These are phyloP conservation scores for Coemansia sp. DNA, from an alignment of 192 early-diverging fungal genomes.

Conservation along the genomic window DNA sequence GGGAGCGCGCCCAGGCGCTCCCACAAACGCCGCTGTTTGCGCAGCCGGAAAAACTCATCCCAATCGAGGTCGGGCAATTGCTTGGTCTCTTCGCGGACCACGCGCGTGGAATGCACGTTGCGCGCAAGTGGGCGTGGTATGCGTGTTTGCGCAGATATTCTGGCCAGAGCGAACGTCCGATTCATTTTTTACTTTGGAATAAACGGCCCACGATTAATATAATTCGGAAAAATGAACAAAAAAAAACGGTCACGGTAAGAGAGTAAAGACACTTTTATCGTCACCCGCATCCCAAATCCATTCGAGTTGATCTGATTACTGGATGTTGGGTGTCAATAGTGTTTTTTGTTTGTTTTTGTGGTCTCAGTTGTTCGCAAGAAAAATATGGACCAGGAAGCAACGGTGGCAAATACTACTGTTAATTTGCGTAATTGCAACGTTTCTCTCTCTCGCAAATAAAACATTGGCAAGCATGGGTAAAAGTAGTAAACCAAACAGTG, in stretches of 20 bases:
- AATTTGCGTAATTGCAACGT: too few relatives aligned
- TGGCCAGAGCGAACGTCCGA: background rate
- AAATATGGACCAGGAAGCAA: too few relatives aligned
- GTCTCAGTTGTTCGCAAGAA: too few relatives aligned
- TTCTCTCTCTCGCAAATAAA: too few relatives aligned
- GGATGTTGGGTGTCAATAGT: too few relatives aligned
- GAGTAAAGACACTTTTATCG: background rate
- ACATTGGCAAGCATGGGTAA: background rate
- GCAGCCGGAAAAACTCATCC: constrained; percentile 66
- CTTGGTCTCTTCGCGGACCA: background rate
- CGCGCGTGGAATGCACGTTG: background rate
- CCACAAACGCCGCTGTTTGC: constrained; percentile 60
- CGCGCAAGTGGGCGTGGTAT: background rate
- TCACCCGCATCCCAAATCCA: too few relatives aligned
- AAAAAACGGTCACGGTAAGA: constrained; percentile 7
- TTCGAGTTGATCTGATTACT: background rate
- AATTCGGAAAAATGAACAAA: background rate
- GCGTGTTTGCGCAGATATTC: background rate
- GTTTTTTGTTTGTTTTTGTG: too few relatives aligned
- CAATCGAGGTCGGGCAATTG: constrained; percentile 41
- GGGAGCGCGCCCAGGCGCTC: constrained; percentile 62
- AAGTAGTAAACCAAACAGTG: background rate
- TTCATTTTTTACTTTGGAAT: background rate
- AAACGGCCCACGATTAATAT: background rate
- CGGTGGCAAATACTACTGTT: too few relatives aligned